Percentiles rank a stretch among this genome's conserved stretches.
Conservation (phyloP, 768 basidiomycete genomes). For the Phaffia australis region DNA sequence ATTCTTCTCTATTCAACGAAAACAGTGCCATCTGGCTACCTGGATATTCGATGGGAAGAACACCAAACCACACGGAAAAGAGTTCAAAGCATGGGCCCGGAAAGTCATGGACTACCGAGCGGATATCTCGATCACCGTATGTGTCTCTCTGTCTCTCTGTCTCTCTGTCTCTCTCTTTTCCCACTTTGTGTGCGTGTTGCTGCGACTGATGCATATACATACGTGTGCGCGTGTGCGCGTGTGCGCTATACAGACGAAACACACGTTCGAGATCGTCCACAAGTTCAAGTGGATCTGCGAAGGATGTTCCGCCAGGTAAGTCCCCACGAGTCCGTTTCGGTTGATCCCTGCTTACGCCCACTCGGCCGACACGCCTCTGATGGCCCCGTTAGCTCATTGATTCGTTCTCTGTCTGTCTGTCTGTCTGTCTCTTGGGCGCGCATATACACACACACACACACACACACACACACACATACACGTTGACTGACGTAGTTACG, state of each 20-base stretch:
- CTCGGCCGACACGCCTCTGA: no score
- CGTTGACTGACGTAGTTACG: conserved; percentile 7
- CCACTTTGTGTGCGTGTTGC: no score
- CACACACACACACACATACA: no score
- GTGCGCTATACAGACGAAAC: conserved; percentile 14
- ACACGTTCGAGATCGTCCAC: conserved; percentile 22
- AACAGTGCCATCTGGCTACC: conserved; percentile 23
- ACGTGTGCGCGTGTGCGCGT: no score
- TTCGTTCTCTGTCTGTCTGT: no score
- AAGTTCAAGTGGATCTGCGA: conserved; percentile 25
- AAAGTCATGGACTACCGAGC: conserved; percentile 6
- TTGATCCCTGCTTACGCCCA: no score
- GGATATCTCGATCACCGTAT: conserved; percentile 19
- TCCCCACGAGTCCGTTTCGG: no score
- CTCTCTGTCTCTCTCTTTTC: background rate
- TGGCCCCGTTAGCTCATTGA: no score
- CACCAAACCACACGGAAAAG: conserved; percentile 24
- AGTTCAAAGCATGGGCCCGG: conserved; percentile 15
- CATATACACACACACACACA: background rate
- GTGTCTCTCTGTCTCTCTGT: background rate
- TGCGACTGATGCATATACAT: background rate
- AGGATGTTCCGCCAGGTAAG: conserved; percentile 10
- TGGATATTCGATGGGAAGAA: conserved; percentile 22
- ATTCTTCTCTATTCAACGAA: background rate
- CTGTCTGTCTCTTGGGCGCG: background rate